phyloP scores from a whole-genome alignment of 176 grass and related monocot genomes.

The Eragrostis curvula region DNA sequence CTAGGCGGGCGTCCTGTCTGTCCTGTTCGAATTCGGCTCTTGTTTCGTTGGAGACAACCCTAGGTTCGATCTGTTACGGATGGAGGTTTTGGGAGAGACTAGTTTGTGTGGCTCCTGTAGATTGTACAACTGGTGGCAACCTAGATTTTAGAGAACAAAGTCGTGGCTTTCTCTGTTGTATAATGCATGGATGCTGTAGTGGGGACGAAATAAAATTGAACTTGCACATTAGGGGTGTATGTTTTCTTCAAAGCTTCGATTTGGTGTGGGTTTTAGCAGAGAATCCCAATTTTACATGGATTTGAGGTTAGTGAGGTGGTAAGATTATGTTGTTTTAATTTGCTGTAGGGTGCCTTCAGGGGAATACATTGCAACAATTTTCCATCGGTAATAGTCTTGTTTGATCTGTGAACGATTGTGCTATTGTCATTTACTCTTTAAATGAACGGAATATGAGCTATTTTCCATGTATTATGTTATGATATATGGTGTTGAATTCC shows the following conservation, averaged over 20 bases:
- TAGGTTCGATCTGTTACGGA: conserved; percentile 31
- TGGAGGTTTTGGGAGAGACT: conserved; percentile 23
- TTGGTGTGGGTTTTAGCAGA: not conserved
- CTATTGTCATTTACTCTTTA: not conserved
- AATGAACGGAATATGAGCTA: not conserved
- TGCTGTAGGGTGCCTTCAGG: not conserved
- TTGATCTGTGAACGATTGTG: not conserved
- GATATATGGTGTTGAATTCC: conserved; percentile 1
- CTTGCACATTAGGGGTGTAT: not conserved
- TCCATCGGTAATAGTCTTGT: not conserved
- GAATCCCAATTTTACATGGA: not conserved
- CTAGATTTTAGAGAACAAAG: not conserved
- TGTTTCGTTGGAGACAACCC: conserved; percentile 16
- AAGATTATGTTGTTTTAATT: not conserved
- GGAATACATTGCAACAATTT: not conserved
- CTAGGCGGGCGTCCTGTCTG: not conserved
- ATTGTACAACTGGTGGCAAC: not conserved
- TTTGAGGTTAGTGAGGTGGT: not conserved
- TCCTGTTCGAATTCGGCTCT: conserved; percentile 31
- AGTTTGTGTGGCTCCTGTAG: conserved; percentile 4
- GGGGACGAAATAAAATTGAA: not conserved
- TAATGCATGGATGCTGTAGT: not conserved
- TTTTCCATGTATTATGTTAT: conserved; percentile 9
- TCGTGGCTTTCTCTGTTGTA: not conserved
- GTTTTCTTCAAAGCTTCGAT: not conserved